Evolutionary conservation across 345 rosid species (phyloP).

Genomic region (Noccaea caerulescens): DNA sequence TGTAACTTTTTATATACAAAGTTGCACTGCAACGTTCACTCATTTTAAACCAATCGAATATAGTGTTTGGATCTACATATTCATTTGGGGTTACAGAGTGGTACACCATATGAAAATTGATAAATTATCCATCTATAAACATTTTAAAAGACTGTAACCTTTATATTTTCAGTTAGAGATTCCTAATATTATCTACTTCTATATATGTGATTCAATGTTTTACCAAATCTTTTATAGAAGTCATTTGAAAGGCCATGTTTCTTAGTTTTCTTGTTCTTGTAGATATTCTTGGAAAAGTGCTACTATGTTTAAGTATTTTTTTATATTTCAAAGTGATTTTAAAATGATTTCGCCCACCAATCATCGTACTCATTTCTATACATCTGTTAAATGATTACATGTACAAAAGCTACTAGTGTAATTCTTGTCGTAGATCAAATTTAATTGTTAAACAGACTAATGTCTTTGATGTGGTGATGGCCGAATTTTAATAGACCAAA

Average conservation of each 20-base stretch:
- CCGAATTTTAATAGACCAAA: too few species aligned
- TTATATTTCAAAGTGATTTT: not conserved
- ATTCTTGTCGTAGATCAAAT: not conserved
- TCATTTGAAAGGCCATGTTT: not conserved
- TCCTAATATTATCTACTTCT: not conserved
- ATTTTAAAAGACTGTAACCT: not conserved
- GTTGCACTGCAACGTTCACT: too few species aligned
- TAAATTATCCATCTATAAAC: not conserved
- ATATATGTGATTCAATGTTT: not conserved
- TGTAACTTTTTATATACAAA: not conserved
- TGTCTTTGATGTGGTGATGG: not conserved
- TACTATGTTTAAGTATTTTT: not conserved
- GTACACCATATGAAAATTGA: slow-evolving; percentile 1
- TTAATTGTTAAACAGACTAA: not conserved
- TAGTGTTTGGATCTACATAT: not conserved
- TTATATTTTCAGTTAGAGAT: not conserved
- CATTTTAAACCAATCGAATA: not conserved
- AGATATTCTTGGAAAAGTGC: not conserved
- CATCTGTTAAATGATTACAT: not conserved
- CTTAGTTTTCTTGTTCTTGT: not conserved
- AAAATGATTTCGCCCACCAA: not conserved
- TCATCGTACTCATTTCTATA: not conserved
- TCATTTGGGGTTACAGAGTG: not conserved
- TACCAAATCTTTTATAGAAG: not conserved
- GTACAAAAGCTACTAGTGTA: not conserved